A percentile compares a stretch with the other conserved stretches of the same genome.
phyloP scores from a whole-genome alignment of 2,329 filamentous ascomycete genomes.

The Pseudogymnoascus sp. region DNA sequence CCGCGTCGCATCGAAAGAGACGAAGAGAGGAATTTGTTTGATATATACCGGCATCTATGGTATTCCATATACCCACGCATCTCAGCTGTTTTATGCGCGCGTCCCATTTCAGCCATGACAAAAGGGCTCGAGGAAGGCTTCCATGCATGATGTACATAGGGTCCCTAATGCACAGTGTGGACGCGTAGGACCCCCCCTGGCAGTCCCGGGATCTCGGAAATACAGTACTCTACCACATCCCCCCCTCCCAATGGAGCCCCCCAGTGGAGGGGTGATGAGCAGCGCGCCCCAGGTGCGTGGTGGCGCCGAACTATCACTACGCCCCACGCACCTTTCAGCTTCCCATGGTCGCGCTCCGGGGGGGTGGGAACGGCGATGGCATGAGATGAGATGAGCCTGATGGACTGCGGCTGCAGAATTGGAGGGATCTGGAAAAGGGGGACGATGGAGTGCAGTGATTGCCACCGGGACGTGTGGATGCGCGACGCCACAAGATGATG shows the following conservation, averaged over 20 bases:
- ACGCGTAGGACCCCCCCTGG: background rate
- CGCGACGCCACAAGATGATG: background rate
- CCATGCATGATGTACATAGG: conserved; percentile 6
- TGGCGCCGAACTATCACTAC: background rate
- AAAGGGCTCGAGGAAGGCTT: background rate
- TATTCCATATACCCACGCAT: background rate
- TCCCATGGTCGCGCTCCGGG: background rate
- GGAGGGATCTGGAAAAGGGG: background rate
- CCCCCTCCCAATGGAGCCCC: background rate
- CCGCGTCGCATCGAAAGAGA: background rate
- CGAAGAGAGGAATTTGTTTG: background rate
- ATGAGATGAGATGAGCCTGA: background rate
- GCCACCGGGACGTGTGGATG: background rate
- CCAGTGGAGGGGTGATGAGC: background rate
- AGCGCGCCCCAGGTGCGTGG: background rate
- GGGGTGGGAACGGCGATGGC: background rate
- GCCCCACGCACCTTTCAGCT: conserved; percentile 1
- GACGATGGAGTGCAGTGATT: background rate
- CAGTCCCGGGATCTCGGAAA: conserved; percentile 2
- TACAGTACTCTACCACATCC: background rate
- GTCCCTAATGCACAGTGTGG: conserved; percentile 2
- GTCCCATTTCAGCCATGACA: background rate
- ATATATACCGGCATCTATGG: background rate
- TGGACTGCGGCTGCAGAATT: background rate
- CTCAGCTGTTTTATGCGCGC: background rate